Evolutionary conservation across 805 yeast genomes (phyloP), one percentile per base, ranked within the genome.

Genomic region (Wickerhamiella siamensis): DNA sequence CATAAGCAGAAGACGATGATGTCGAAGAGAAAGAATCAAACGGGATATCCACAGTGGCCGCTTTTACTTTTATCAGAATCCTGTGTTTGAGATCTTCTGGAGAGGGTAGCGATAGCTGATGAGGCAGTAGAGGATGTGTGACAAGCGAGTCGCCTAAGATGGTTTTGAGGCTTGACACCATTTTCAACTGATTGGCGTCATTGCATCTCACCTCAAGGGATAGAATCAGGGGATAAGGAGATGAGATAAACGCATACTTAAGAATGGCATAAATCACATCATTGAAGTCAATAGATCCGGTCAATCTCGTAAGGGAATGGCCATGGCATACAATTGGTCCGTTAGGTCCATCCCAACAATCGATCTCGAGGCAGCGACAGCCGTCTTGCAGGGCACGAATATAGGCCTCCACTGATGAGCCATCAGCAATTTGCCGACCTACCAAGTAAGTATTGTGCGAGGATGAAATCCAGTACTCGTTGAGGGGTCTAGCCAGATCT

Each of bases 241-340:
- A 72, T 0, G 86, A 67, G n/a, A 83, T 75, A 56, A 93, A 91
- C 0, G 95, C 94, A 58, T 83, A 83, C 57, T 83, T 83, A 50
- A 78, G 70, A 9, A 93, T 74, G 0, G 84, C 74, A 31, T 71
- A 72, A 3, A 84, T 59, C 2, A 86, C 96, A 48, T 77, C 77
- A 9, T 64, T 57, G 24, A 88, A 70, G 2, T 75, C 72, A 9
- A 88, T 73, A 1, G 88, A 73, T 0, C 78, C 68, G 0, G 97
- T 83, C 47, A 91, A 73, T 31, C 53, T 31, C 1, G 52, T 41
- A 3, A 52, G 34, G 0, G 94, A 75, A 38, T 79, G 63, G 0
- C 98, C 98, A 59, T 91, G 99, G 22, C 81, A 79, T 0, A 91
- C 95, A 0, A 83, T 72, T 0, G 98, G 98, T 0, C 79, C 87